A percentile compares a stretch with the other conserved stretches of the same genome.
Evolutionary conservation across 176 grass and related monocot genomes (phyloP).

Genomic region (Typha latifolia): DNA sequence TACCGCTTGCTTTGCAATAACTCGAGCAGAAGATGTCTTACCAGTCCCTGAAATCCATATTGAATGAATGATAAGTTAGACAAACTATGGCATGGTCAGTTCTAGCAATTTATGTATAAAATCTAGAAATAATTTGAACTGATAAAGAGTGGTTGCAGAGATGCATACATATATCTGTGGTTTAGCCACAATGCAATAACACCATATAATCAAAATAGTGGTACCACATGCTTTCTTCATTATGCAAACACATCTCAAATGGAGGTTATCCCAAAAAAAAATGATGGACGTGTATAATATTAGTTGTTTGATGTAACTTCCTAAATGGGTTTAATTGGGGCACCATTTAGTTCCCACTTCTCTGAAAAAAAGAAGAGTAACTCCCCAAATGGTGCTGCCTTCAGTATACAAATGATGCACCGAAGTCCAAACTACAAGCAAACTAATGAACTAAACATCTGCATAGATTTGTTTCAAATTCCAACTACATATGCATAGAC

Average conservation of each 20-base stretch:
- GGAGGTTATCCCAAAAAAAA: too few relatives aligned
- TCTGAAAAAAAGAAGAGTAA: neutral
- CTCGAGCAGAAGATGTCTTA: slow-evolving; percentile 88
- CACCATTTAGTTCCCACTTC: too few relatives aligned
- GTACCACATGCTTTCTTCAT: too few relatives aligned
- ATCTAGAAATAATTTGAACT: neutral
- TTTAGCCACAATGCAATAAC: too few relatives aligned
- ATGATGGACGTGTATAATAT: too few relatives aligned
- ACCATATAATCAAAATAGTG: too few relatives aligned
- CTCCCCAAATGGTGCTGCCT: neutral
- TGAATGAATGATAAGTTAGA: neutral
- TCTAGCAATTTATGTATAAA: neutral
- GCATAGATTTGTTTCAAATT: neutral
- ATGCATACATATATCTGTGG: too few relatives aligned
- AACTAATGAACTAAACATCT: neutral
- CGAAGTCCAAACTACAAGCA: neutral
- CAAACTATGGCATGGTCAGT: neutral
- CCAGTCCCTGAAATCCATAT: slow-evolving; percentile 54
- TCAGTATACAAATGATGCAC: neutral
- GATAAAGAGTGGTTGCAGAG: too few relatives aligned
- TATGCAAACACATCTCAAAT: too few relatives aligned
- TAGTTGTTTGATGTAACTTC: neutral
- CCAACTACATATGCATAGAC: neutral
- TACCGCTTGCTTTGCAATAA: slow-evolving; percentile 97
- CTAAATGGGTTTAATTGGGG: neutral